These are phyloP conservation scores for Fusarium chlamydosporum DNA, from an alignment of 2,329 filamentous ascomycete species.

Conservation along the genomic window DNA sequence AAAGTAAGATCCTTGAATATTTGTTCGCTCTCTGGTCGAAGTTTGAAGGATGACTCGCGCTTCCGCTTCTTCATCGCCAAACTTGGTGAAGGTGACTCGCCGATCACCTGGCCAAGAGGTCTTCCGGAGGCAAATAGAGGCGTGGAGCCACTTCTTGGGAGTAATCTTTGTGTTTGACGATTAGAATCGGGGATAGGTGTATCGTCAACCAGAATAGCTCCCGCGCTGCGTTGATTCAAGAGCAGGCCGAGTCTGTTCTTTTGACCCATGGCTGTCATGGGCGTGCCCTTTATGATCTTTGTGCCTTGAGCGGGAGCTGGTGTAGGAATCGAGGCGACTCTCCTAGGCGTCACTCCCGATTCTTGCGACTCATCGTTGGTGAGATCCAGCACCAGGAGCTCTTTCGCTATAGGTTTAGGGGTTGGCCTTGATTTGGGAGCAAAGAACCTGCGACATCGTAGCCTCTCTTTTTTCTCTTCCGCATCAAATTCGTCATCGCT, in stretches of 20 bases:
- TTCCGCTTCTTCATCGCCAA: conserved; percentile 62
- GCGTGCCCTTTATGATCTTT: conserved; percentile 53
- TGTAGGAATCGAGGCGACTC: conserved; percentile 39
- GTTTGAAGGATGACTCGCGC: conserved; percentile 57
- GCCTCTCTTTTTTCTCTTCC: conserved; percentile 55
- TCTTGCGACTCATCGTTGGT: conserved; percentile 34
- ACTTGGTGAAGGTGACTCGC: conserved; percentile 48
- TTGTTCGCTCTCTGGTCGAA: conserved; percentile 66
- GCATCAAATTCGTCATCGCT: conserved; percentile 52
- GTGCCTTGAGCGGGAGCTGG: conserved; percentile 12
- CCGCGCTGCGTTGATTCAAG: conserved; percentile 38
- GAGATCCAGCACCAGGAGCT: conserved; percentile 35
- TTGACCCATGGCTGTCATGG: conserved; percentile 40
- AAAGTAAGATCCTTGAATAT: conserved; percentile 74
- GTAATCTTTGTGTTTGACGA: conserved; percentile 31
- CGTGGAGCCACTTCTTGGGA: conserved; percentile 52
- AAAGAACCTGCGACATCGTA: conserved; percentile 52
- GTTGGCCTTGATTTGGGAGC: conserved; percentile 12
- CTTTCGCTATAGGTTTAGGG: conserved; percentile 14
- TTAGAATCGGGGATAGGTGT: conserved; percentile 51
- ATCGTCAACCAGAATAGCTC: conserved; percentile 47
- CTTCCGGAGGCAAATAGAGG: conserved; percentile 48
- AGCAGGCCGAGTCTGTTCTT: conserved; percentile 43
- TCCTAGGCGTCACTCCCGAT: conserved; percentile 38
- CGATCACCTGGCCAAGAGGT: conserved; percentile 7